These are phyloP conservation scores for Secale cereale DNA, from an alignment of 176 grass and related monocot species.

Conservation along the genomic window DNA sequence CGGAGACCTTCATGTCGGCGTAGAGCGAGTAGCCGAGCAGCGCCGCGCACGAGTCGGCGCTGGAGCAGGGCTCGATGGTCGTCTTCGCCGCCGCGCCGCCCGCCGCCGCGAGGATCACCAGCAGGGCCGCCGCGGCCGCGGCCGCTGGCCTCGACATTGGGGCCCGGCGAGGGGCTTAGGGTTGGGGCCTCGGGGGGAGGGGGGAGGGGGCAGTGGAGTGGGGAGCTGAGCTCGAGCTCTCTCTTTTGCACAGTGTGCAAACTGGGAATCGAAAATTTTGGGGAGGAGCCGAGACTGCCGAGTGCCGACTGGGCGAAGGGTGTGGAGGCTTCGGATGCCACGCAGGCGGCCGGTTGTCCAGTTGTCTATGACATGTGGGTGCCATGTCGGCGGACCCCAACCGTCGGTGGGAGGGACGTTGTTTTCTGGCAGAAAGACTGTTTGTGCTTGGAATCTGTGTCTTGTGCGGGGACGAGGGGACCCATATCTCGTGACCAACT, in stretches of 20 bases:
- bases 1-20: slow-evolving; percentile 84
- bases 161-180: slow-evolving; percentile 20
- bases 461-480: slow-evolving; percentile 10
- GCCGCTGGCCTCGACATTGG: slow-evolving; percentile 20
- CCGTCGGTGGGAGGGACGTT: not conserved
- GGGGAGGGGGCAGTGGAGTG: not conserved
- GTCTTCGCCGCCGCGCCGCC: slow-evolving; percentile 46
- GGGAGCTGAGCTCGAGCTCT: slow-evolving; percentile 5
- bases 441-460: slow-evolving; percentile 8
- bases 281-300: not conserved
- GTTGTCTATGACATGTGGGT: slow-evolving; percentile 10
- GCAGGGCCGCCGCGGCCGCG: not conserved
- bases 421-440: not conserved
- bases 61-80: slow-evolving; percentile 80
- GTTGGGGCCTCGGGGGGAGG: not conserved
- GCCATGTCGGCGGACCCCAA: accelerated
- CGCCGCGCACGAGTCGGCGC: slow-evolving; percentile 58
- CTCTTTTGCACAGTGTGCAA: not conserved
- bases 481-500: slow-evolving; percentile 14
- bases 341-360: not conserved
- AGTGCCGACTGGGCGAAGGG: too few relatives aligned
- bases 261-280: not conserved
- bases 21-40: slow-evolving; percentile 80
- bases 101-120: slow-evolving; percentile 7
- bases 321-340: not conserved